These are phyloP conservation scores for Sporothrix dimorphospora DNA, from an alignment of 2,329 filamentous ascomycete genomes.

Conservation along the genomic window DNA sequence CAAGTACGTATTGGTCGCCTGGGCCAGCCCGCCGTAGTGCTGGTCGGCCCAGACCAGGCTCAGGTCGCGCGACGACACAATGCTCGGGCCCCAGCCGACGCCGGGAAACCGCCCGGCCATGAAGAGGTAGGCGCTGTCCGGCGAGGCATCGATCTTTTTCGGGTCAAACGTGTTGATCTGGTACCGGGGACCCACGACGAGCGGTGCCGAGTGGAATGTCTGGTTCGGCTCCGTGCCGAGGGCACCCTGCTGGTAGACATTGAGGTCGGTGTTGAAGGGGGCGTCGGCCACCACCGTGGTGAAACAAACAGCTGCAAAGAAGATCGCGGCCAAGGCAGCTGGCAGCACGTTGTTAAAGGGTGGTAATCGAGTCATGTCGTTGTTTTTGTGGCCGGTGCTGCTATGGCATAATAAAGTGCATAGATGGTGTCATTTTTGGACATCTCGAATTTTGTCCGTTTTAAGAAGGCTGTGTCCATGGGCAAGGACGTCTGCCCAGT, in stretches of 20 bases:
- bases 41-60: constrained; percentile 39
- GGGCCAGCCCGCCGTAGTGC: constrained; percentile 12
- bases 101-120: constrained; percentile 14
- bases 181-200: constrained; percentile 42
- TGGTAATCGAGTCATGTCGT: constrained; percentile 3
- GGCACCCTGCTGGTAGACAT: constrained; percentile 19
- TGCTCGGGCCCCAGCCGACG: constrained; percentile 22
- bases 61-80: constrained; percentile 33
- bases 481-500: too few relatives aligned
- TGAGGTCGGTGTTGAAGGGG: constrained; percentile 19
- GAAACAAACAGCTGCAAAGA: not conserved
- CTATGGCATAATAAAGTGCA: not conserved
- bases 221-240: constrained; percentile 38
- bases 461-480: too few relatives aligned
- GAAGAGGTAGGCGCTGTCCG: constrained; percentile 2
- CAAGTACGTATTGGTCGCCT: constrained; percentile 8
- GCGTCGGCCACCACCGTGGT: not conserved
- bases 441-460: not conserved
- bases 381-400: not conserved
- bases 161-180: constrained; percentile 41
- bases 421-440: constrained; percentile 4
- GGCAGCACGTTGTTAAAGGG: not conserved
- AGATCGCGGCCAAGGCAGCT: not conserved
- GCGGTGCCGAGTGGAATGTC: constrained; percentile 40
- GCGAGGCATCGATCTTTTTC: not conserved